Percentiles rank a stretch among this genome's conserved stretches.
Conservation (phyloP, 2,329 filamentous ascomycete genomes). For the Claviceps paspali region DNA sequence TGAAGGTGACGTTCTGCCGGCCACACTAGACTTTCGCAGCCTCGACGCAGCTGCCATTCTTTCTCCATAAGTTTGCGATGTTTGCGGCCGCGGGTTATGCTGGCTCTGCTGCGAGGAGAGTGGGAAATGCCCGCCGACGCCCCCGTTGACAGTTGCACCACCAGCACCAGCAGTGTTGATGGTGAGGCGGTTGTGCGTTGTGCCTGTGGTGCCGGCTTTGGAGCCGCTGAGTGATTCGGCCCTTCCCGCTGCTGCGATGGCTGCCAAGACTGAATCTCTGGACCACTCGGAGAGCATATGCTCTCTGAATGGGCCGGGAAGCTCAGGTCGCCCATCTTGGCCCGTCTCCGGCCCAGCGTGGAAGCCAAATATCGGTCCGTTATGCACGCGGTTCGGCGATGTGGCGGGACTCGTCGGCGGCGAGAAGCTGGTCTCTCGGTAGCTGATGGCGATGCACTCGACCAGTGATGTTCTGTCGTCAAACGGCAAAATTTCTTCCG, state of each 20-base stretch:
- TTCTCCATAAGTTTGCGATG: slow-evolving; percentile 23
- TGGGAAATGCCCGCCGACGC: slow-evolving; percentile 24
- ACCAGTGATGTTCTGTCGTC: slow-evolving; percentile 58
- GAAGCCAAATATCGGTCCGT: slow-evolving; percentile 44
- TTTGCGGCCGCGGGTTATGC: slow-evolving; percentile 33
- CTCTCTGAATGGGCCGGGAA: slow-evolving; percentile 54
- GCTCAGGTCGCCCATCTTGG: slow-evolving; percentile 29
- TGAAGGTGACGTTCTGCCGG: slow-evolving; percentile 33
- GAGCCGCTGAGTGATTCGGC: slow-evolving; percentile 66
- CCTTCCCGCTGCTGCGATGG: slow-evolving; percentile 53
- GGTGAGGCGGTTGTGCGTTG: slow-evolving; percentile 39
- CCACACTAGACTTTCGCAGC: slow-evolving; percentile 37
- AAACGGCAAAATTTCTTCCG: slow-evolving; percentile 56
- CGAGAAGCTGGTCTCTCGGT: slow-evolving; percentile 45
- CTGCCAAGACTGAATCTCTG: slow-evolving; percentile 54
- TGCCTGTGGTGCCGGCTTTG: slow-evolving; percentile 43
- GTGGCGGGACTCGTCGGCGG: slow-evolving; percentile 54
- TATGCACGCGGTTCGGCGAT: slow-evolving; percentile 51
- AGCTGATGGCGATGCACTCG: slow-evolving; percentile 57
- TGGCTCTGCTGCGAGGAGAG: slow-evolving; percentile 35
- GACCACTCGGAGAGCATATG: slow-evolving; percentile 71
- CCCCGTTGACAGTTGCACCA: slow-evolving; percentile 19
- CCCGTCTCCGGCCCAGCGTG: slow-evolving; percentile 25
- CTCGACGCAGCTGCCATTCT: slow-evolving; percentile 22
- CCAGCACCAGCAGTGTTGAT: slow-evolving; percentile 25